These are phyloP conservation scores for Daldinia childiae DNA, from an alignment of 495 filamentous ascomycete species.

Conservation along the genomic window DNA sequence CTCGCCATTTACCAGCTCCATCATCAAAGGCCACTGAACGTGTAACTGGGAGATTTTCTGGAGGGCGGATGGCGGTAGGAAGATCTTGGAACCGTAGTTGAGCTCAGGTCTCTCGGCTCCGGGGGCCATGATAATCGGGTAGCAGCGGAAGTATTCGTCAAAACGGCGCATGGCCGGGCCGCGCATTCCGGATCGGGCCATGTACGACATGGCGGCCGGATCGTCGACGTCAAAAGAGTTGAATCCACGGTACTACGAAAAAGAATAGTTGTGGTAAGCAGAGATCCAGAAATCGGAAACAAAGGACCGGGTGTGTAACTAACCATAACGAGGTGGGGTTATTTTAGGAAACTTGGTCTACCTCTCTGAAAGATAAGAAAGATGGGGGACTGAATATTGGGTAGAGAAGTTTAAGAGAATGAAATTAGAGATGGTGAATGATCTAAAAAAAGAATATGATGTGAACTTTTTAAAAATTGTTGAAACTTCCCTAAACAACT, in stretches of 20 bases:
- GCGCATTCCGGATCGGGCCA: conserved; percentile 52
- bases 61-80: conserved; percentile 91
- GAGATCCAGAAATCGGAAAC: conserved; percentile 10
- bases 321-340: conserved; percentile 17
- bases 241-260: conserved; percentile 48
- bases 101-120: conserved; percentile 88
- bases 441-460: conserved; percentile 4
- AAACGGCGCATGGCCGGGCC: conserved; percentile 68
- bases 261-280: conserved; percentile 28
- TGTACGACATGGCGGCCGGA: conserved; percentile 60
- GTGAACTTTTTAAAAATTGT: conserved; percentile 15
- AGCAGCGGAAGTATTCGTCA: conserved; percentile 97
- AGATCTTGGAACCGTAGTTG: conserved; percentile 97
- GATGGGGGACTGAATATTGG: background rate
- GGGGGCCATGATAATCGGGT: conserved; percentile 93
- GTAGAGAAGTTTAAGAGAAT: background rate
- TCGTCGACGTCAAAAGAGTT: conserved; percentile 66
- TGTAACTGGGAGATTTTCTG: conserved; percentile 96
- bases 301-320: conserved; percentile 27
- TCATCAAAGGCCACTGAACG: conserved; percentile 96
- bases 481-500: background rate
- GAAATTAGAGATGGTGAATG: background rate
- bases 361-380: background rate
- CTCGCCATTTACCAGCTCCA: conserved; percentile 90
- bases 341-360: conserved; percentile 1